Evolutionary conservation across 2,329 filamentous ascomycete species (phyloP), one percentile per base, ranked within the genome.

Genomic region (Scorias spongiosa): DNA sequence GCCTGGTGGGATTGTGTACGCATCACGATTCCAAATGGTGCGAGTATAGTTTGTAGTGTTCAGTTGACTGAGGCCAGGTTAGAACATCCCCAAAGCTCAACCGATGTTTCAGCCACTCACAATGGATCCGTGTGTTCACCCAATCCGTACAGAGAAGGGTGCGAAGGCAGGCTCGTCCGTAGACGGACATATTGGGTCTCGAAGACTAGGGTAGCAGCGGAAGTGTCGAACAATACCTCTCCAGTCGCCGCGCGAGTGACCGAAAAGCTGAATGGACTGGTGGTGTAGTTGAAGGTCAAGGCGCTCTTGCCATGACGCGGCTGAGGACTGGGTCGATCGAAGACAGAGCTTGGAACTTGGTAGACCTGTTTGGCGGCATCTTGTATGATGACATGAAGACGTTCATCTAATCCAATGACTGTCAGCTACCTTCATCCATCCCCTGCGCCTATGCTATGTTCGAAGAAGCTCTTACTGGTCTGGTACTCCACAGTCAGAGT

Each of bases 151-250:
- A 91, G 65, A 53, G 81, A 76, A 0, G 83, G 81, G 43, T 77
- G 67, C 1, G 74, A 61, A 0, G 84, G 83, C 10, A 91, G 67
- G 47, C 69, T 74, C 2, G 84, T 88, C 38, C 81, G 73, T 46
- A 89, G 67, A 15, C 79, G 75, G 18, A 91, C 62, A 54, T 86
- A 91, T 60, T 91, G 84, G 10, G 76, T 76, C 63, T 91, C 80
- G 53, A 87, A 91, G 38, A 91, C 67, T 10, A 91, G 64, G 8
- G 69, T 67, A 3, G 74, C 72, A 1, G 71, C 78, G 1, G 76
- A 76, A 0, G 81, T 84, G 53, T 88, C 79, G 57, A 86, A 85
- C 9, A 86, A 62, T 2, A 75, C 66, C 48, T 79, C 72, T 38
- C 62, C 70, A 6, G 68, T 79, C 40, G 66, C 69, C 50, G 69